Base-by-base conservation (phyloP, 371 early-diverging fungal species). In the Actinomortierella wolfii region DNA sequence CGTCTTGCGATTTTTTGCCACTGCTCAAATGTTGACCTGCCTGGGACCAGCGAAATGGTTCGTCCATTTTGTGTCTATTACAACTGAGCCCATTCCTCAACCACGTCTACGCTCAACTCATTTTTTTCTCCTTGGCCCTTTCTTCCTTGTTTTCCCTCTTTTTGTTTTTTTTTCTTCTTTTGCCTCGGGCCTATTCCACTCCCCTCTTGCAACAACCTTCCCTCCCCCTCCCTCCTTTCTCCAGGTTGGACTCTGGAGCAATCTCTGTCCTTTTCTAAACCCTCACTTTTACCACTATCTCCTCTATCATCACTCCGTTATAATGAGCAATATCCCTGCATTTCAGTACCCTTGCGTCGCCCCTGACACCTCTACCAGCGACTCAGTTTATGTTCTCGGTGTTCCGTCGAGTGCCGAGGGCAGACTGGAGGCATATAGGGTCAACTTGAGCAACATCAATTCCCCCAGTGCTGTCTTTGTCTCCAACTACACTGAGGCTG, bases 391-490 rank as follows among this genome's bases (percentile, higher is more conserved):
- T 8, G 54, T 73, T 11, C 47, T 49, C 45, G 74, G 67, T 7
- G 73, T 59, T 6, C 53, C 63, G 1, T 14, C 45, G 17, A 13
- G 64, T 3, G 23, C 26, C 20, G 55, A 64, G 21, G 68, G 68
- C 20, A 49, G 61, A 2, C 56, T 74, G 46, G 57, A 63, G 51
- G 25, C 45, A 20, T 67, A 63, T 45, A 34, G 40, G 8, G 41
- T 74, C 23, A 54, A 57, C 42, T 39, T 67, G 11, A 2, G 58
- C 51, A 64, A 74, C 56, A 43, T 64, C 59, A 67, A 64, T 23
- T 39, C 75, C 3, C 64, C 75, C 20, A 46, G 44, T 6, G 55
- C 61, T 20, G 60, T 60, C 15, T 28, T 64, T 17, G 23, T 60
- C 51, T 40, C n/a, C 28, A 74, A 46, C 59, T 51, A 60, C 51